These are phyloP conservation scores for Cyclotella sp. DNA, from an alignment of 108 stramenopile genomes.

Conservation along the genomic window DNA sequence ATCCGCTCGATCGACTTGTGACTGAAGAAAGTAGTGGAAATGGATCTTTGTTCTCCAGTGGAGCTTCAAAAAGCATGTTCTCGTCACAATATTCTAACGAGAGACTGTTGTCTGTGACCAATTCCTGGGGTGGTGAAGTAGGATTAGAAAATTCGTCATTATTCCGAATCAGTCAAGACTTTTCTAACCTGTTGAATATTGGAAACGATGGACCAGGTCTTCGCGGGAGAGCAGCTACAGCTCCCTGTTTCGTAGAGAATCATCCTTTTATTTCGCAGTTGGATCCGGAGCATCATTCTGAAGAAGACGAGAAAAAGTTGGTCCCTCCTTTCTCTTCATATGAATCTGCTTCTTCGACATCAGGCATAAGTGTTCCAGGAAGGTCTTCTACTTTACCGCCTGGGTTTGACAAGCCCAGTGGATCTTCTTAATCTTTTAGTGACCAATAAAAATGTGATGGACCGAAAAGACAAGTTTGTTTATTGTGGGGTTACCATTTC, in stretches of 20 bases:
- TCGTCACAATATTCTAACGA: slow-evolving; percentile 19
- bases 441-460: no score
- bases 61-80: slow-evolving; percentile 20
- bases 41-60: slow-evolving; percentile 41
- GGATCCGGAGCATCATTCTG: slow-evolving; percentile 29
- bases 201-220: slow-evolving; percentile 35
- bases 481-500: background rate
- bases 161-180: slow-evolving; percentile 42
- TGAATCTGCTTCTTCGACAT: background rate
- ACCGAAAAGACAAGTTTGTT: background rate
- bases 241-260: slow-evolving; percentile 39
- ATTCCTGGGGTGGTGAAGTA: slow-evolving; percentile 49
- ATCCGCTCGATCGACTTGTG: slow-evolving; percentile 11
- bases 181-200: slow-evolving; percentile 45
- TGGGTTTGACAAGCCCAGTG: slow-evolving; percentile 21
- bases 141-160: slow-evolving; percentile 13
- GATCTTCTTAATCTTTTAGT: background rate
- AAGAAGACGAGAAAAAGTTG: background rate
- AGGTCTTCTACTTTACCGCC: slow-evolving; percentile 9
- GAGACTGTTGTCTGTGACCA: slow-evolving; percentile 28
- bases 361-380: background rate
- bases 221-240: slow-evolving; percentile 53
- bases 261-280: slow-evolving; percentile 29
- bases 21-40: slow-evolving; percentile 32
- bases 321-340: background rate